phyloP scores from a whole-genome alignment of 495 filamentous ascomycete species.

The Hypoxylon trugodes region DNA sequence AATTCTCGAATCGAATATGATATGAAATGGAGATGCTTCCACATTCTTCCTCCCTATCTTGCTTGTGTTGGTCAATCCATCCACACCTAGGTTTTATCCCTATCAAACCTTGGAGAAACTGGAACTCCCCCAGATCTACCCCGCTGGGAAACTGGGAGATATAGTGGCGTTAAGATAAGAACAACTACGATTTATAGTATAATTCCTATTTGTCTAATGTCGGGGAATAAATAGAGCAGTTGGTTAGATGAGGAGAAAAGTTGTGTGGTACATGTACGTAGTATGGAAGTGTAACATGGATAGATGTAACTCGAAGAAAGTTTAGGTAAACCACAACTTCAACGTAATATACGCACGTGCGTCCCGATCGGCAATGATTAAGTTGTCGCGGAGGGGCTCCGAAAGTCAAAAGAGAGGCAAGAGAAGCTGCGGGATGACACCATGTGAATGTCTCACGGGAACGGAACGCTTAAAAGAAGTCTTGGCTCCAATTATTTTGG shows the following conservation, averaged over 20 bases:
- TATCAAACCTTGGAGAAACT: not conserved
- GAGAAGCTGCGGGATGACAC: conserved; percentile 9
- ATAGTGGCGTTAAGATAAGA: not conserved
- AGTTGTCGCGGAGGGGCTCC: conserved; percentile 26
- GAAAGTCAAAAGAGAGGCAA: not conserved
- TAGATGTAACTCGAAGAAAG: too few species aligned
- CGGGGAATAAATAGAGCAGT: not conserved
- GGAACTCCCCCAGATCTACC: not conserved
- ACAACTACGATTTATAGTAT: not conserved
- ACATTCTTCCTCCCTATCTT: not conserved
- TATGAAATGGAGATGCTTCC: not conserved
- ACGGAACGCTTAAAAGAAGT: not conserved
- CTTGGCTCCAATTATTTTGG: conserved; percentile 30
- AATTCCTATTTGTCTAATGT: not conserved
- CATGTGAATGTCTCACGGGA: conserved; percentile 23
- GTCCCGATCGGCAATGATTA: conserved; percentile 13
- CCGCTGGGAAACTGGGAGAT: not conserved
- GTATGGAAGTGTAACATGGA: too few species aligned
- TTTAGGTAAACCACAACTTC: conserved; percentile 9
- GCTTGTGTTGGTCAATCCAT: not conserved
- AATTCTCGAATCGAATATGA: conserved; percentile 13
- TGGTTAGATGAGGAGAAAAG: not conserved
- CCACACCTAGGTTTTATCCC: not conserved
- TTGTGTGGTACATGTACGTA: too few species aligned
- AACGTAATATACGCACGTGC: conserved; percentile 26